Evolutionary conservation across 2,329 filamentous ascomycete genomes (phyloP), one percentile per base, ranked within the genome.

Genomic region (Fusarium albosuccineum): DNA sequence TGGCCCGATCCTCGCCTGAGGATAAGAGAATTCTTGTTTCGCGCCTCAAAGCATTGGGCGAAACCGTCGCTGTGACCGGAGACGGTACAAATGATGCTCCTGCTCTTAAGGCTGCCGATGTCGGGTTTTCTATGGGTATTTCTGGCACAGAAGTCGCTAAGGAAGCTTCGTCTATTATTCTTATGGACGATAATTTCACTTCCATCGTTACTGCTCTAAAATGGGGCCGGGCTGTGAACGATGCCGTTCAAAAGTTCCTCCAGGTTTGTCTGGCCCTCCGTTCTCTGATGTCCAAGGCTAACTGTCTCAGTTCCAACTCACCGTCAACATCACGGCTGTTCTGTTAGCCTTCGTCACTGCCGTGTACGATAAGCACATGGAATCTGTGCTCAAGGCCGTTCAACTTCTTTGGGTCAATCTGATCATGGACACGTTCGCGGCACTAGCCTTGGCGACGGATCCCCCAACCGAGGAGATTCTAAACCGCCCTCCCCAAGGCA

Each of bases 321-420:
- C 45, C 11, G 45, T 48, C 16, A 48, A 48, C 29, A 48, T 48
- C 45, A 36, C 45, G 2, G 45, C 45, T 36, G 45, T 48, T 48
- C 29, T 48, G 0, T 34, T 48, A 17, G 45, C 45, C 1, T 48
- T 48, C 9, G 3, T 48, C 16, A 48, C 45, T 7, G 45, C 45
- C 45, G 45, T 48, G 7, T 48, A 48, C 2, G 46, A 49, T 14
- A 14, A 34, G 7, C 9, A 88, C 8, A 83, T 90, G 73, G 87
- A 90, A 44, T 3, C 88, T 1, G 88, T 91, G 3, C 82, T 91
- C 37, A 89, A 86, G 6, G 88, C 89, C 2, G 88, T 91, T 0
- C 89, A 91, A 70, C 83, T 91, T 29, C 82, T 91, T 33, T 91
- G 89, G 89, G 87, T 91, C 29, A 91, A 91, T 73, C 80, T 91